Base-by-base conservation (phyloP, 1,139 yeast species). In the Williopsis jadinii region DNA sequence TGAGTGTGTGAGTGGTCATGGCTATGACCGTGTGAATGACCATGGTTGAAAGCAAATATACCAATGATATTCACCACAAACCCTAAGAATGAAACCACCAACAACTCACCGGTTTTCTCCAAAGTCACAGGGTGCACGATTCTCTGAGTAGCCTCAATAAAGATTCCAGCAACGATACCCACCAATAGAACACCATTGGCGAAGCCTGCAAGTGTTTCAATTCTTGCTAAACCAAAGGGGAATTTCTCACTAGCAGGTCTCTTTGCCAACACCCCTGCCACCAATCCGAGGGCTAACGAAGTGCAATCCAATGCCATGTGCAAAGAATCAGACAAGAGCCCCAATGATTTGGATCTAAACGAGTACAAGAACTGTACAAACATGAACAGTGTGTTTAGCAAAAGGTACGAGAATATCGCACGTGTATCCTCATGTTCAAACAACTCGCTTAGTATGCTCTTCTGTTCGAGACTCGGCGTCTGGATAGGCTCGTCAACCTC, bases 251-350 rank as follows among this genome's bases (percentile, higher is more conserved):
- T 79, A 9, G 90, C 77, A 1, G 78, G 77, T 48, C 68, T 65
- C 48, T 75, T 76, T 4, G 81, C 69, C 41, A 77, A 51, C 8
- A 75, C 75, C 15, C 95, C 87, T 0, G 99, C 98, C 28, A 92
- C 73, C 5, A 94, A 67, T 0, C 99, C 99, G 28, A 94, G 75
- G 4, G 94, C 80, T 41, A 92, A 67, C 0, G 98, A 95, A 1
- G 88, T 72, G 60, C 98, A 92, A 61, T 92, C 98, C 43, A 92
- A 70, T 3, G 95, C 86, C 99, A 92, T 92, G 62, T 92, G 99
- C 40, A 92, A 70, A 4, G 96, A 87, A 56, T 94, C 99, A 8
- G 96, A 87, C 38, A 94, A 65, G 27, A 94, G 68, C 9, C 98
- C 97, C 33, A 94, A 67, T 0, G 97, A 90, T 56, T 86, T 90